Evolutionary conservation across 176 grass and related monocot genomes (phyloP), one percentile per base, ranked within the genome.

Genomic region (Sorghum bicolor): DNA sequence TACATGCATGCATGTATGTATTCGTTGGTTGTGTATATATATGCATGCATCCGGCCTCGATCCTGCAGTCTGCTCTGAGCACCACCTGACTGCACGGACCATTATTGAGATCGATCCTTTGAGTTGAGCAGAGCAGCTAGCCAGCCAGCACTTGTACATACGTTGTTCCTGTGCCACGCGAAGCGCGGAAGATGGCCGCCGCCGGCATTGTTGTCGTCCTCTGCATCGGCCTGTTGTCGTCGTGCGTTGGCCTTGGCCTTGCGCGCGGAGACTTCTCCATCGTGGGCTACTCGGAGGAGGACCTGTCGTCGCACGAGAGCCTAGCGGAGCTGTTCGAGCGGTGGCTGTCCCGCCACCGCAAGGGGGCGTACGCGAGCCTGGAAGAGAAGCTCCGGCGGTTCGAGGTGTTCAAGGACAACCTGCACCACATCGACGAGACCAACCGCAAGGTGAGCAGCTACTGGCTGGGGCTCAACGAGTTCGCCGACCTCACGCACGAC

Each of bases 371-470:
- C 25, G 80, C 52, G 7, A 84, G 81, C 84, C 79, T 89, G 19
- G 90, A 89, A 72, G 94, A 93, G 88, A 97, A 97, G 87, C 75
- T 97, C 20, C 65, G 74, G 63, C 64, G 91, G 70, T 87, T 97
- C 43, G 81, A 97, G 81, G 82, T 97, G 50, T 97, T 97, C 84
- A 87, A 89, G 89, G 91, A 93, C 77, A 97, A 97, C 74, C 81
- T 97, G 68, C 82, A 85, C 41, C 91, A 91, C 89, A 97, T 97
- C 48, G 89, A 97, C 33, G 91, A 93, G 81, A 88, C 82, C 16
- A 97, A 97, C 88, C 79, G 81, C 72, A 67, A 84, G 84, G 71
- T 55, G 38, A 89, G 72, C 64, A 89, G 84, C 85, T 96, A 96
- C 89, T 97, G 94, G 94, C 89, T 97, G 0, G 94, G 67, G 0